Conservation (phyloP, 192 early-diverging fungal genomes). For the Mortierella antarctica region DNA sequence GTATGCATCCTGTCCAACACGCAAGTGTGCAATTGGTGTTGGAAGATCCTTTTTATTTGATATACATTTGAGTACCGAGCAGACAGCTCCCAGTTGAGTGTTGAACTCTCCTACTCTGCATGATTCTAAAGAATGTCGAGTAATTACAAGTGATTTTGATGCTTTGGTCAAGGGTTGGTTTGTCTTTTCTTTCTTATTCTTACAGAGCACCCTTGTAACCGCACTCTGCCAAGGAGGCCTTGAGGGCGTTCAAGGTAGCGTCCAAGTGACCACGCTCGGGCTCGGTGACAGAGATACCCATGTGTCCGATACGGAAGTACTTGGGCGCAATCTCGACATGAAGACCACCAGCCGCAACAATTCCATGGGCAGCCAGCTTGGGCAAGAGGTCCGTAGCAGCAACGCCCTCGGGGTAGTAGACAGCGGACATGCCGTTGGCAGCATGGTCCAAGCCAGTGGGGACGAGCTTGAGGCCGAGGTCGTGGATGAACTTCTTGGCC, state of each 20-base stretch:
- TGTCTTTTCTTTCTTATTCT: background rate
- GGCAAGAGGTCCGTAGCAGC: constrained; percentile 80
- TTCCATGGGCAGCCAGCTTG: constrained; percentile 79
- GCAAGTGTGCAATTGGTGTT: too few species aligned
- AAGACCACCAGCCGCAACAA: constrained; percentile 94
- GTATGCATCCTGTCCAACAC: too few species aligned
- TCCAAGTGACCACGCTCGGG: constrained; percentile 73
- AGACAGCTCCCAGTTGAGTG: too few species aligned
- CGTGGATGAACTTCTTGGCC: constrained; percentile 77
- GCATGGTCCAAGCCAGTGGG: constrained; percentile 62
- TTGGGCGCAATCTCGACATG: constrained; percentile 81
- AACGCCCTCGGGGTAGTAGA: constrained; percentile 90
- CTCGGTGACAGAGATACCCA: constrained; percentile 84
- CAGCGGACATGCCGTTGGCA: constrained; percentile 85
- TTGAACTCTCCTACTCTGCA: background rate
- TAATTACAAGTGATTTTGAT: constrained; percentile 13
- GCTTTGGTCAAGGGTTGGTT: background rate
- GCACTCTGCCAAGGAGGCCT: constrained; percentile 66
- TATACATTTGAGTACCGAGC: too few species aligned
- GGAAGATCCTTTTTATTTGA: too few species aligned
- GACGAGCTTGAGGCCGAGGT: constrained; percentile 84
- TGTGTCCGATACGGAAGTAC: constrained; percentile 96
- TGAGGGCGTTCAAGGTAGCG: constrained; percentile 71
- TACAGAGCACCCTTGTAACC: constrained; percentile 59
- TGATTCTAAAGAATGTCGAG: constrained; percentile 2